Conservation (phyloP, 331 rosid genomes). For the Acacia pycnantha region DNA sequence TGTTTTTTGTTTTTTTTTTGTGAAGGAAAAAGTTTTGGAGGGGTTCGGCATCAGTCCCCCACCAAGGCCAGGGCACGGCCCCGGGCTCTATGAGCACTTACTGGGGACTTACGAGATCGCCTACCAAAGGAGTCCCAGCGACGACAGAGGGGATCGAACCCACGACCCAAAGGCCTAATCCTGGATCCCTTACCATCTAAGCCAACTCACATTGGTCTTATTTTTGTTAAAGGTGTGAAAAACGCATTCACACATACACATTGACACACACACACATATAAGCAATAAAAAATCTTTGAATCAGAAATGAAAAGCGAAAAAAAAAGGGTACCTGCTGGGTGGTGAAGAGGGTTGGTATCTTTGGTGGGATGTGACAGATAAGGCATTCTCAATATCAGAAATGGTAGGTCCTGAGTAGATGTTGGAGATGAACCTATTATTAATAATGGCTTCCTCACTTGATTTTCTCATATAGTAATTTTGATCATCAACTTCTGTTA, state of each 20-base stretch:
- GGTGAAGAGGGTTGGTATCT: slow-evolving; percentile 45
- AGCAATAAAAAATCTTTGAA: background rate
- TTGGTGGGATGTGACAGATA: slow-evolving; percentile 40
- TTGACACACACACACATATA: no score
- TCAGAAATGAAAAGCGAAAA: background rate
- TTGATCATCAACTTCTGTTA: slow-evolving; percentile 28
- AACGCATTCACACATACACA: background rate
- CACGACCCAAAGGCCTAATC: no score
- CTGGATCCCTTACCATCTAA: no score
- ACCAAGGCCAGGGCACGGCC: no score
- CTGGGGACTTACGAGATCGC: no score
- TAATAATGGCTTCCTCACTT: slow-evolving; percentile 28
- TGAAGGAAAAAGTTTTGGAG: no score
- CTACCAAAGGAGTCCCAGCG: no score
- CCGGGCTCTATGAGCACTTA: no score
- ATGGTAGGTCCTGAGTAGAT: slow-evolving; percentile 81
- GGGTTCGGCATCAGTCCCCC: no score
- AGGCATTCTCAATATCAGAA: slow-evolving; percentile 67
- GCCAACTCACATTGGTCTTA: no score
- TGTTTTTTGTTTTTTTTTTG: no score
- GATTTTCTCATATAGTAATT: slow-evolving; percentile 17
- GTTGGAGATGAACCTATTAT: slow-evolving; percentile 39
- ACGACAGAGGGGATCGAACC: no score
- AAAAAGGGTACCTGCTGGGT: slow-evolving; percentile 48
- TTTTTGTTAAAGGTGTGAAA: background rate